These are phyloP conservation scores for Calonectria pseudoturangicola DNA, from an alignment of 2,329 filamentous ascomycete species.

Conservation along the genomic window DNA sequence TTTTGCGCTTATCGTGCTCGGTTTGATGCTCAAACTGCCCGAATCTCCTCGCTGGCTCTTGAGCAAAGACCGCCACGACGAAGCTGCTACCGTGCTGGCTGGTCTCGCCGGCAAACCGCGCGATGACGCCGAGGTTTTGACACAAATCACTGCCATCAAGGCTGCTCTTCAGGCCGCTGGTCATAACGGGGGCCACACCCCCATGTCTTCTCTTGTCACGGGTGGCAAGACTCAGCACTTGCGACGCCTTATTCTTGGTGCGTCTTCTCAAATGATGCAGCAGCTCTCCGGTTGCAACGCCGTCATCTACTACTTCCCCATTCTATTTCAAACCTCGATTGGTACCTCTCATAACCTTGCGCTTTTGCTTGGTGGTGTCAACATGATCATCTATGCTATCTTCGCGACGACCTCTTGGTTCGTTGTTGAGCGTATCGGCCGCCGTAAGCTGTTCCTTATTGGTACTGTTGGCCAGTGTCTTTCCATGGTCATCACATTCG, in stretches of 20 bases:
- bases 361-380: constrained; percentile 70
- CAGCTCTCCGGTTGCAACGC: constrained; percentile 77
- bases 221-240: constrained; percentile 80
- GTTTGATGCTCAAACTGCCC: constrained; percentile 65
- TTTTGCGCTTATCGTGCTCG: constrained; percentile 65
- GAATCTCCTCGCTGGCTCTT: constrained; percentile 68
- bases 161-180: constrained; percentile 71
- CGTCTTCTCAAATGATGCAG: constrained; percentile 77
- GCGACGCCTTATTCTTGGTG: constrained; percentile 77
- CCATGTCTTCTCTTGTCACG: constrained; percentile 74
- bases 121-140: constrained; percentile 73
- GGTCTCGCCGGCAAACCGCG: constrained; percentile 61
- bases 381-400: constrained; percentile 74
- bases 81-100: constrained; percentile 58
- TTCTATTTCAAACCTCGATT: constrained; percentile 67
- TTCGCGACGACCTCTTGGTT: constrained; percentile 74
- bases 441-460: constrained; percentile 67
- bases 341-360: constrained; percentile 63
- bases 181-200: constrained; percentile 65
- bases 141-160: constrained; percentile 72
- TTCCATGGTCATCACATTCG: constrained; percentile 78
- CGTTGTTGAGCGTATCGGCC: constrained; percentile 67
- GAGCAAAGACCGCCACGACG: constrained; percentile 67
- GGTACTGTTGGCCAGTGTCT: constrained; percentile 69
- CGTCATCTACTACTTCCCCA: constrained; percentile 77